These are phyloP conservation scores for Suillus discolor DNA, from an alignment of 768 basidiomycete species.

Conservation along the genomic window DNA sequence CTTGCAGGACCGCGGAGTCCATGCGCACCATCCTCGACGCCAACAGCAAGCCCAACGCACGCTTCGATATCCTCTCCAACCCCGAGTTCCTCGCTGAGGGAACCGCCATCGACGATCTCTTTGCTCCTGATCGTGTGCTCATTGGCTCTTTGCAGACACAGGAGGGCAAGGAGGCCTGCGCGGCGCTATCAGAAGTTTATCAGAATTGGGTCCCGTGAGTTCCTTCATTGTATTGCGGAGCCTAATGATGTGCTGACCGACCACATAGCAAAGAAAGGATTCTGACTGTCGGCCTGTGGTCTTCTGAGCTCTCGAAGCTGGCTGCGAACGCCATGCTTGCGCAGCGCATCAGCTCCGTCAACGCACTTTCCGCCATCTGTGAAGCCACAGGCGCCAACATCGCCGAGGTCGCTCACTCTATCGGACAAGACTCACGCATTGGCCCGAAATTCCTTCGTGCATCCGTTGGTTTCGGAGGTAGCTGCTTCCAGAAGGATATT, in stretches of 20 bases:
- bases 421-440: slow-evolving; percentile 91
- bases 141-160: slow-evolving; percentile 93
- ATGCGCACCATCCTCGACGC: slow-evolving; percentile 99
- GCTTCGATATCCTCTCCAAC: slow-evolving; percentile 98
- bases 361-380: slow-evolving; percentile 97
- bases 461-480: slow-evolving; percentile 95
- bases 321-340: slow-evolving; percentile 99
- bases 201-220: slow-evolving; percentile 96
- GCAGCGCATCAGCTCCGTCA: slow-evolving; percentile 97
- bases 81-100: slow-evolving; percentile 99
- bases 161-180: slow-evolving; percentile 83
- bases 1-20: slow-evolving; percentile 97
- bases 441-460: slow-evolving; percentile 96
- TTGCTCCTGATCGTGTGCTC: slow-evolving; percentile 91
- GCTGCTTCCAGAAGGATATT: slow-evolving; percentile 99
- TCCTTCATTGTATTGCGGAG: slow-evolving; percentile 2
- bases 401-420: slow-evolving; percentile 93
- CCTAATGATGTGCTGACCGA: slow-evolving; percentile 10
- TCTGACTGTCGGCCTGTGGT: slow-evolving; percentile 96
- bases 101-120: slow-evolving; percentile 90
- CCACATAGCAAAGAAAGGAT: slow-evolving; percentile 65
- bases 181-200: slow-evolving; percentile 79
- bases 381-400: slow-evolving; percentile 99
- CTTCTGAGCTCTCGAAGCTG: slow-evolving; percentile 96
- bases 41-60: slow-evolving; percentile 89